These are phyloP conservation scores for Penicillium ochrochloron DNA, from an alignment of 495 filamentous ascomycete genomes.

Conservation along the genomic window DNA sequence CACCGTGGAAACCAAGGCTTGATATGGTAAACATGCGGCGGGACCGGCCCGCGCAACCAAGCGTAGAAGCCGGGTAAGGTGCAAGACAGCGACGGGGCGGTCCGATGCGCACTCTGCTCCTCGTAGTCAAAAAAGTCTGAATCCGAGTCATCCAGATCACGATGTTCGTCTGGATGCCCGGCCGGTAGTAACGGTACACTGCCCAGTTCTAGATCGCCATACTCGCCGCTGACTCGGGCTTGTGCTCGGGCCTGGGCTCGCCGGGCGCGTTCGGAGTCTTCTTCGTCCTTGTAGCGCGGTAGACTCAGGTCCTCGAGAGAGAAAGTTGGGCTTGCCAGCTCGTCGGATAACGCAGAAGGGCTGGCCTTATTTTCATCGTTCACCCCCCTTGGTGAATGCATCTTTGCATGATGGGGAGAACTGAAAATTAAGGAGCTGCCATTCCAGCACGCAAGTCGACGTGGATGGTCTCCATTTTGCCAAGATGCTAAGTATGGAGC, in stretches of 20 bases:
- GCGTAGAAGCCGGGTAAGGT: conserved; percentile 28
- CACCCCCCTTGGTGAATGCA: conserved; percentile 20
- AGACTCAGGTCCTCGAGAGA: conserved; percentile 17
- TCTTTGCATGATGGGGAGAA: conserved; percentile 11
- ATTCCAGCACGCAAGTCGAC: background rate
- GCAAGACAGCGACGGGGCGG: conserved; percentile 36
- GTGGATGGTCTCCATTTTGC: conserved; percentile 10
- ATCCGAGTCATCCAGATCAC: conserved; percentile 15
- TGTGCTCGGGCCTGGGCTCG: background rate
- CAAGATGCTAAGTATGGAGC: conserved; percentile 13
- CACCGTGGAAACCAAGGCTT: conserved; percentile 62
- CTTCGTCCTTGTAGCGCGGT: conserved; percentile 27
- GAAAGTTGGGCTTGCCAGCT: conserved; percentile 1
- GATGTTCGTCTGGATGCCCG: conserved; percentile 5
- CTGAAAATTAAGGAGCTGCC: background rate
- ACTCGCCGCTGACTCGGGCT: conserved; percentile 18
- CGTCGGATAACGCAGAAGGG: background rate
- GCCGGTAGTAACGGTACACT: conserved; percentile 28
- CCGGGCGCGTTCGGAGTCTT: conserved; percentile 6
- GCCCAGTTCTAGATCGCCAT: conserved; percentile 30
- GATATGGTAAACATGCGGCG: conserved; percentile 64
- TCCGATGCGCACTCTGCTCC: conserved; percentile 6
- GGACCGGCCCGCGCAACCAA: conserved; percentile 58
- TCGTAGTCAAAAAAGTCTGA: conserved; percentile 9
- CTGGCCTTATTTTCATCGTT: background rate